Evolutionary conservation across 2,329 filamentous ascomycete species (phyloP).

Genomic region (Phaeoacremonium minimum): DNA sequence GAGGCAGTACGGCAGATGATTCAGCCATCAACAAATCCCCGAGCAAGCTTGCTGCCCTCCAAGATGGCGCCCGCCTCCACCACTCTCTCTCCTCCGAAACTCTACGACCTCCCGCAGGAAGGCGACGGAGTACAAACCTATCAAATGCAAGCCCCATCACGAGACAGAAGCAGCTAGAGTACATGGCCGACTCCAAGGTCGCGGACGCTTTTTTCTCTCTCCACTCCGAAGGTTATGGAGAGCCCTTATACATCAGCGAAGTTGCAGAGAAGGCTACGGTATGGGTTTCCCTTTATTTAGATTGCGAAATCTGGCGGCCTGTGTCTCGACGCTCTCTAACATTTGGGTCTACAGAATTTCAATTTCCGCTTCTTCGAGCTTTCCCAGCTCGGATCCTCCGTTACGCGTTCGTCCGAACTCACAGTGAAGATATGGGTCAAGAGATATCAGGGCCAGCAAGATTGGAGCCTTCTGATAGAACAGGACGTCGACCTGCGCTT

Average conservation of each 20-base stretch:
- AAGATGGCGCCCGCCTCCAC: constrained; percentile 43
- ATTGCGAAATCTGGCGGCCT: no score
- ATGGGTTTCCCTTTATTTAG: constrained; percentile 8
- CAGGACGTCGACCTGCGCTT: constrained; percentile 66
- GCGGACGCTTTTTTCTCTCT: constrained; percentile 89
- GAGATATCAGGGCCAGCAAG: constrained; percentile 46
- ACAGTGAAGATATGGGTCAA: constrained; percentile 72
- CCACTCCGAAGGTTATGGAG: constrained; percentile 60
- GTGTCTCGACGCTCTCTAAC: constrained; percentile 9
- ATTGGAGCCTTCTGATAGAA: constrained; percentile 63
- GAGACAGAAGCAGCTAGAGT: constrained; percentile 72
- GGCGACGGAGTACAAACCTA: constrained; percentile 46
- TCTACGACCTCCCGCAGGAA: constrained; percentile 29
- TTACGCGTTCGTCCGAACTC: constrained; percentile 63
- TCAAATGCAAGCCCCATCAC: constrained; percentile 38
- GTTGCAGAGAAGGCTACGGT: constrained; percentile 70
- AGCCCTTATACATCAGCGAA: constrained; percentile 90
- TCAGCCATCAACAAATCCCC: constrained; percentile 67
- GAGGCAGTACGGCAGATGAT: constrained; percentile 68
- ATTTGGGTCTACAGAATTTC: constrained; percentile 58
- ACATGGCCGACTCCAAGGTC: constrained; percentile 65
- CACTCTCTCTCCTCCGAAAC: constrained; percentile 52
- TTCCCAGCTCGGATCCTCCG: constrained; percentile 51
- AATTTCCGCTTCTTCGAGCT: constrained; percentile 85
- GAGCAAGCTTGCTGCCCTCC: constrained; percentile 56